phyloP scores from a whole-genome alignment of 345 rosid species.

The Toxicodendron radicans region DNA sequence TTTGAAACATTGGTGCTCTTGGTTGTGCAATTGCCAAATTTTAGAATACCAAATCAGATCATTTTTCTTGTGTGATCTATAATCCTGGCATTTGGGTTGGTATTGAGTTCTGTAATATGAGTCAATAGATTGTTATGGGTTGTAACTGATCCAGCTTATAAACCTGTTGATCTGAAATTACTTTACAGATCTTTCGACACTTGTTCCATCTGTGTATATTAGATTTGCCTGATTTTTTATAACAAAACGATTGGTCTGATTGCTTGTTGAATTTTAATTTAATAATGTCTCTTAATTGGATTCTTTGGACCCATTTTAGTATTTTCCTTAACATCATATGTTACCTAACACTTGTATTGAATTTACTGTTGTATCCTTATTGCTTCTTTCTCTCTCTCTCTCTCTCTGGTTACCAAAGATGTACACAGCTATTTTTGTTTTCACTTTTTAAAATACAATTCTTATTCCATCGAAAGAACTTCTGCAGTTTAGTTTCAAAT shows the following conservation, averaged over 20 bases:
- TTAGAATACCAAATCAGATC: neutral
- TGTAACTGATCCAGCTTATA: neutral
- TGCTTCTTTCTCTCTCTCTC: neutral
- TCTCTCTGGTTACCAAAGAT: too few species aligned
- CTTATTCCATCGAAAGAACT: neutral
- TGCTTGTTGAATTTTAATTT: neutral
- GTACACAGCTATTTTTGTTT: neutral
- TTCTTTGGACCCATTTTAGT: neutral
- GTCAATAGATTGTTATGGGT: neutral
- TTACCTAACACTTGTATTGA: neutral
- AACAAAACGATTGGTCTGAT: neutral
- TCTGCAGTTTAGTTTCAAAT: neutral
- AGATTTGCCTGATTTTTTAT: neutral
- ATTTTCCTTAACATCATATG: neutral
- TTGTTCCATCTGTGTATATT: neutral
- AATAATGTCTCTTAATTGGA: neutral
- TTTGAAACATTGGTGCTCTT: neutral
- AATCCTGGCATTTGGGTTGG: too few species aligned
- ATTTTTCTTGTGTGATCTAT: neutral
- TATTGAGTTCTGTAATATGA: neutral
- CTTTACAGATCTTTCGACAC: neutral
- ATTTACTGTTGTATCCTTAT: neutral
- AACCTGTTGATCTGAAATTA: neutral
- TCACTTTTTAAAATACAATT: neutral
- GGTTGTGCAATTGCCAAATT: neutral